Evolutionary conservation across 257 asterid species (phyloP).

Genomic region (Solanum corneliomulleri): DNA sequence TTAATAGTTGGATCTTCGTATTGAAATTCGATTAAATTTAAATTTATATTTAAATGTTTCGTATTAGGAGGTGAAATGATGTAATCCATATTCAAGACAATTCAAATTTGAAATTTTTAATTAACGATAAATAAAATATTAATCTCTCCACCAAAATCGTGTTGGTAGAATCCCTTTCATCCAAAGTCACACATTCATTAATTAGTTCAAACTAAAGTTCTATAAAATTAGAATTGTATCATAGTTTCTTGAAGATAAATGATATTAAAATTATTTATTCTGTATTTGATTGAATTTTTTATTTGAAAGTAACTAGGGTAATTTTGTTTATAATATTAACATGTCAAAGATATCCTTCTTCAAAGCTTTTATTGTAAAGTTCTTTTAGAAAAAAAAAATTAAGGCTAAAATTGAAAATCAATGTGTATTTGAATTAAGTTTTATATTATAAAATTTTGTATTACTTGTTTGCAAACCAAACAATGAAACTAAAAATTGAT

Average conservation of each 20-base stretch:
- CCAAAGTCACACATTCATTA: neutral
- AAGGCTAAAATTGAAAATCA: neutral
- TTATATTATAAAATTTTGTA: neutral
- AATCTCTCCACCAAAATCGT: neutral
- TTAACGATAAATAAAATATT: too few species aligned
- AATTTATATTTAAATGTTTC: rapidly evolving
- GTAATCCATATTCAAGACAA: rapidly evolving
- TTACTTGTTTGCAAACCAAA: neutral
- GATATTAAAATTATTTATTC: neutral
- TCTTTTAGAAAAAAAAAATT: neutral
- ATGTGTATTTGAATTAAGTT: neutral
- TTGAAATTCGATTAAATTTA: neutral
- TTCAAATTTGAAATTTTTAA: rapidly evolving
- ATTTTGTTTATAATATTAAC: neutral
- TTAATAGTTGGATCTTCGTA: neutral
- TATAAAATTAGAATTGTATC: neutral
- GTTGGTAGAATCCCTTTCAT: neutral
- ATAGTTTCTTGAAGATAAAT: neutral
- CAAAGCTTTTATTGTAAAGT: neutral
- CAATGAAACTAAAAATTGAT: neutral
- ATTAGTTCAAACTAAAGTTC: neutral
- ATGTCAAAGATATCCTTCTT: neutral
- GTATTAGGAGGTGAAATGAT: too few species aligned
- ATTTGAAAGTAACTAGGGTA: neutral
- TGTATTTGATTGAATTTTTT: neutral